Evolutionary conservation across 2,329 filamentous ascomycete genomes (phyloP).

Genomic region (Fusarium xylarioides): DNA sequence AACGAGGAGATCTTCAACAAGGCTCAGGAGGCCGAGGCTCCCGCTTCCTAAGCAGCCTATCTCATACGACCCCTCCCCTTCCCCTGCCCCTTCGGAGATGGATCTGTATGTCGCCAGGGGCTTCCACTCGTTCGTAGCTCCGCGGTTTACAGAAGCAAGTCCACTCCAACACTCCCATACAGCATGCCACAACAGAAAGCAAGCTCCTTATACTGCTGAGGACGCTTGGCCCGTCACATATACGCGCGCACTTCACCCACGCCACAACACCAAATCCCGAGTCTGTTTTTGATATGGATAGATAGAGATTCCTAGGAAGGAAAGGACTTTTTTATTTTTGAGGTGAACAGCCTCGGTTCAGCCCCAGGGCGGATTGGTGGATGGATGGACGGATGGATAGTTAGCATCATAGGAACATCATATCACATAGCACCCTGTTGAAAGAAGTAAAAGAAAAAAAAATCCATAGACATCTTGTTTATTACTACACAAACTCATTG

Average conservation of each 20-base stretch:
- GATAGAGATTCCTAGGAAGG: constrained; percentile 34
- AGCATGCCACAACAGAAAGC: constrained; percentile 37
- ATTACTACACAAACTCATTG: not conserved
- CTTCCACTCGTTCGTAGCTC: constrained; percentile 27
- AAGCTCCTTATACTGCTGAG: constrained; percentile 26
- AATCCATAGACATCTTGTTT: constrained; percentile 34
- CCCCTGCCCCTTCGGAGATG: constrained; percentile 25
- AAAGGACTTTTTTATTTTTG: constrained; percentile 20
- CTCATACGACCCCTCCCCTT: constrained; percentile 14
- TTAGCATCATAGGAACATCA: constrained; percentile 39
- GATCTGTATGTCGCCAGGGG: constrained; percentile 12
- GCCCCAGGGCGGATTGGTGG: constrained; percentile 30
- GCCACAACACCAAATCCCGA: constrained; percentile 29
- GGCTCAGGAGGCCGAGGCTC: constrained; percentile 44
- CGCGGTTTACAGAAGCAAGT: constrained; percentile 3
- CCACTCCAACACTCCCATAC: constrained; percentile 25
- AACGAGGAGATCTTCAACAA: constrained; percentile 86
- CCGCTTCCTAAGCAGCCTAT: constrained; percentile 35
- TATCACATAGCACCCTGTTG: constrained; percentile 40
- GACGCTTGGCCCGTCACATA: constrained; percentile 18
- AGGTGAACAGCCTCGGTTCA: constrained; percentile 29
- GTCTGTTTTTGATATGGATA: constrained; percentile 31
- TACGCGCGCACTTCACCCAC: constrained; percentile 27
- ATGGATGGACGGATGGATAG: constrained; percentile 41
- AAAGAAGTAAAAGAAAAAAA: constrained; percentile 40